Evolutionary conservation across 169 alveolate genomes (phyloP).

Genomic region (Plasmodium coatneyi): DNA sequence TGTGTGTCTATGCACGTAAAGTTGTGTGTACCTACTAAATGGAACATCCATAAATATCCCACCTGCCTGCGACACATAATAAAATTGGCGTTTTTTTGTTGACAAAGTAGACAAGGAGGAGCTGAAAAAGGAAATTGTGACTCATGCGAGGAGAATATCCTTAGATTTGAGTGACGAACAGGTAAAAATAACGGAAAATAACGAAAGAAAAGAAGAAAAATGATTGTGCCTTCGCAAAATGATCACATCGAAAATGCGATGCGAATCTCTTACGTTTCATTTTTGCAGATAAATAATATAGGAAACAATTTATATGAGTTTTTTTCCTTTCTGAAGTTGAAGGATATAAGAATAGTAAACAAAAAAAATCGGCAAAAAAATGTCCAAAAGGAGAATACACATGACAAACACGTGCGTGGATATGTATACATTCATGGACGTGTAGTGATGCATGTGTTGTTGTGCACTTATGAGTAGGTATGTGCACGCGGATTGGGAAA

Average conservation of each 20-base stretch:
- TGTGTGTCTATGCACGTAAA: neutral
- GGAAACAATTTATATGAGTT: constrained; percentile 65
- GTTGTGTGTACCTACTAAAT: neutral
- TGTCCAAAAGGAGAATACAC: neutral
- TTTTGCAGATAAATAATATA: constrained; percentile 43
- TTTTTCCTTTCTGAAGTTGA: constrained; percentile 49
- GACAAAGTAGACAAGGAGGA: constrained; percentile 41
- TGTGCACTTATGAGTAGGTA: neutral
- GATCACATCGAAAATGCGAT: neutral
- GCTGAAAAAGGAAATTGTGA: constrained; percentile 29
- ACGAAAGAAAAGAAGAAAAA: neutral
- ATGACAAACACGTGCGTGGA: neutral
- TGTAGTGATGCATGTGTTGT: neutral
- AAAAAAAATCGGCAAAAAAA: constrained; percentile 15
- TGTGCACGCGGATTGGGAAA: neutral
- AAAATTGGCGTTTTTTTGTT: neutral
- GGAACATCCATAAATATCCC: neutral
- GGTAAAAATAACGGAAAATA: neutral
- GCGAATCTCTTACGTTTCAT: neutral
- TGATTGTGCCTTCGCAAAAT: neutral
- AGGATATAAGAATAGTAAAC: constrained; percentile 43
- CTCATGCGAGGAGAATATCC: constrained; percentile 26
- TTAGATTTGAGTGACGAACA: constrained; percentile 56
- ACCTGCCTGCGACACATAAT: neutral
- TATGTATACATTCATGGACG: neutral